These are phyloP conservation scores for Blastobotrys arbuscula DNA, from an alignment of 1,139 yeast genomes.

Conservation along the genomic window DNA sequence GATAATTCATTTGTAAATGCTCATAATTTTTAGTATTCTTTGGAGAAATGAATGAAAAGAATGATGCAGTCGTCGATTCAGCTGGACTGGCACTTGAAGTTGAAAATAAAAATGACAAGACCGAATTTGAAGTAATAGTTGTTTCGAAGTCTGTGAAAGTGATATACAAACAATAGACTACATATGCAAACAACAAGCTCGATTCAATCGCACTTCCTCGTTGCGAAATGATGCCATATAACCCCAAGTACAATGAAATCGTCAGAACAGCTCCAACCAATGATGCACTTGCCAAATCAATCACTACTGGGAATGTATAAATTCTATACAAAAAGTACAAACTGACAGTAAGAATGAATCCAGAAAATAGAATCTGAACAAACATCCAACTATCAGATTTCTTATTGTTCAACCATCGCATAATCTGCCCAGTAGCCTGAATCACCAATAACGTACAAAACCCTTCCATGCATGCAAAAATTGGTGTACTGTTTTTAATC, in stretches of 20 bases:
- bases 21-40: neutral
- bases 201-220: conserved; percentile 87
- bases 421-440: conserved; percentile 84
- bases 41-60: conserved; percentile 8
- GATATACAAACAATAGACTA: conserved; percentile 87
- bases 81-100: conserved; percentile 10
- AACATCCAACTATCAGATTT: conserved; percentile 79
- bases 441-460: conserved; percentile 83
- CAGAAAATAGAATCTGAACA: conserved; percentile 65
- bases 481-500: conserved; percentile 75
- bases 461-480: conserved; percentile 86
- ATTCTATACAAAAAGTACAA: conserved; percentile 77
- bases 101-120: conserved; percentile 24
- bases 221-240: conserved; percentile 78
- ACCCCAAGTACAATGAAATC: conserved; percentile 63
- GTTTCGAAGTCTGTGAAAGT: conserved; percentile 64
- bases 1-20: neutral
- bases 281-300: conserved; percentile 70
- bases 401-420: conserved; percentile 62
- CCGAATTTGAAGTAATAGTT: conserved; percentile 24
- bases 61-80: conserved; percentile 15
- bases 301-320: conserved; percentile 63
- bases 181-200: conserved; percentile 78
- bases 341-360: conserved; percentile 69
- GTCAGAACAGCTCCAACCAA: conserved; percentile 81